These are phyloP conservation scores for Cystobasidium onofrii DNA, from an alignment of 768 basidiomycete genomes.

Conservation along the genomic window DNA sequence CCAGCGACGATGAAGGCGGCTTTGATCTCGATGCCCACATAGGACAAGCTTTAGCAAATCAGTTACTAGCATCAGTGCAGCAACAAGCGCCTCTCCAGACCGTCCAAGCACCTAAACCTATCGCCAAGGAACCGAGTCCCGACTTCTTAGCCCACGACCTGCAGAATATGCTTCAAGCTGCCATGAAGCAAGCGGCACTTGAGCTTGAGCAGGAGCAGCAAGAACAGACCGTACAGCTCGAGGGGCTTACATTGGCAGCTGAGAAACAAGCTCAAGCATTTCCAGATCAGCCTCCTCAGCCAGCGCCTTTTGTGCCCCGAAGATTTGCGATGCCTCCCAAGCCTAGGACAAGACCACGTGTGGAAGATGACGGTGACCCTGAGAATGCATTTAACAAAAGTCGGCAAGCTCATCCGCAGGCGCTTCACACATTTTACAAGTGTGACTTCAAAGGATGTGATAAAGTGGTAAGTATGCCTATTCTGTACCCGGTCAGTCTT, in stretches of 20 bases:
- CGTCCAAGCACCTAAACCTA: neutral
- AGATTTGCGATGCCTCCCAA: conserved; percentile 8
- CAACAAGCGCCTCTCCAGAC: neutral
- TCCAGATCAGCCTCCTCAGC: neutral
- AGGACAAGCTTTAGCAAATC: conserved; percentile 15
- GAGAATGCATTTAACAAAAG: conserved; percentile 18
- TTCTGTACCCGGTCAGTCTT: neutral
- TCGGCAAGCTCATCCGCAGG: conserved; percentile 5
- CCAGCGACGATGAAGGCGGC: conserved; percentile 13
- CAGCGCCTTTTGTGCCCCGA: neutral
- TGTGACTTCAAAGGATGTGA: conserved; percentile 20
- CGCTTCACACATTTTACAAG: neutral
- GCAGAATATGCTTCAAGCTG: conserved; percentile 21
- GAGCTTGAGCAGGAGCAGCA: conserved; percentile 15
- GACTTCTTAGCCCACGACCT: conserved; percentile 16
- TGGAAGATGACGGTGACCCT: conserved; percentile 24
- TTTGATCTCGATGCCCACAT: conserved; percentile 28
- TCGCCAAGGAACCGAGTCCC: neutral
- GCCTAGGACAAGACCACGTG: neutral
- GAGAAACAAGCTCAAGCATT: neutral
- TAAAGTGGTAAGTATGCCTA: conserved; percentile 3
- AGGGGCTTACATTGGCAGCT: neutral
- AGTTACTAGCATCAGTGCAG: neutral
- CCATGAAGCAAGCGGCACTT: conserved; percentile 24
- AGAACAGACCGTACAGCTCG: neutral